Conservation (phyloP, 106 monocot species). For the Dendrobium huoshanense region DNA sequence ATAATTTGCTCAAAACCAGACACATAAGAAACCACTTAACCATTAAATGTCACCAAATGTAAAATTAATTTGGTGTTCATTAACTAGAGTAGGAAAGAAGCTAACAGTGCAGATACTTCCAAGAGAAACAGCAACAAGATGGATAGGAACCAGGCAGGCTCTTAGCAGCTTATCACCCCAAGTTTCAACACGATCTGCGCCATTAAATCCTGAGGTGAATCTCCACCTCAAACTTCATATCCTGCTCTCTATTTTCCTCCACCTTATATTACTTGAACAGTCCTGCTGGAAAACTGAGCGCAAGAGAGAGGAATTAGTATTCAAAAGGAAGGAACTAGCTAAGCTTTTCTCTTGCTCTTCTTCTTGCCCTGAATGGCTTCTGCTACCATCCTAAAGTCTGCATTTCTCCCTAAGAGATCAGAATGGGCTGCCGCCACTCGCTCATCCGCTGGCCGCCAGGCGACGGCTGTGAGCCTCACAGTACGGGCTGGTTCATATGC, state of each 20-base stretch:
- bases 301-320: not conserved
- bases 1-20: too few species aligned
- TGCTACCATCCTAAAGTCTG: conserved; percentile 81
- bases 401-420: conserved; percentile 72
- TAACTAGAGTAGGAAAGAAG: too few species aligned
- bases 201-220: conserved; percentile 40
- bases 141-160: conserved; percentile 8
- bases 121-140: not conserved
- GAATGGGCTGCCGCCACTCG: conserved; percentile 49
- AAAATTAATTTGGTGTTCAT: too few species aligned
- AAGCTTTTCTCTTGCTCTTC: not conserved
- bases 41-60: too few species aligned
- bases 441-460: conserved; percentile 16
- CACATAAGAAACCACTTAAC: too few species aligned
- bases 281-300: not conserved
- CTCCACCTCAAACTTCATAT: conserved; percentile 71
- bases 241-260: conserved; percentile 18
- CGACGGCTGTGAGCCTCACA: conserved; percentile 36
- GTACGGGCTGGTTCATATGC: conserved; percentile 60
- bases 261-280: conserved; percentile 16
- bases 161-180: conserved; percentile 17
- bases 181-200: conserved; percentile 16
- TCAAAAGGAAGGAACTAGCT: too few species aligned
- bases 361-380: conserved; percentile 52
- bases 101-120: too few species aligned